Evolutionary conservation across 345 rosid species (phyloP), one percentile per base, ranked within the genome.

Genomic region (Salix koriyanagi): DNA sequence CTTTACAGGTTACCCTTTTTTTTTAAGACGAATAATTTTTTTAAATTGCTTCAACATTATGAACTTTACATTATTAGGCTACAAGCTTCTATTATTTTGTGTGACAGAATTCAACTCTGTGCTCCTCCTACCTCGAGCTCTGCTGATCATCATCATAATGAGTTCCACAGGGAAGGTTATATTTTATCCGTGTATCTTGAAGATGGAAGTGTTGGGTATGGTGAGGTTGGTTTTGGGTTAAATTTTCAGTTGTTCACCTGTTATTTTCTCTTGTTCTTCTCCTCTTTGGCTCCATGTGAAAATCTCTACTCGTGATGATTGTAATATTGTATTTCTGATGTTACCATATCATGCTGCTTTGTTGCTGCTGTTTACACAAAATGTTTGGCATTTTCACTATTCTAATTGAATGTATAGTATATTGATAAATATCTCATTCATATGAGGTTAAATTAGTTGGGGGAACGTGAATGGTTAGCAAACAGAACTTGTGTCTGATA

Each of bases 161-260:
- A 73, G 73, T 85, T 85, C 71, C 84, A 85, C 73, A 86, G 90
- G 79, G 91, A 95, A 85, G 99, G 99, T 5, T 95, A 87, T 80
- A 83, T 93, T 83, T 79, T 95, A 69, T 88, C 93, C 26, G 74
- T 95, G 80, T 87, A 79, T 85, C 92, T 95, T 76, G 94, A 95
- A 75, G 96, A 91, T 88, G 96, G 97, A 81, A 86, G 86, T 76
- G 73, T 86, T 66, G 99, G 99, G 67, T 85, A 88, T 61, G 99
- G 97, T 37, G 99, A 92, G 97, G 99, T 95, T 77, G 79, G 88
- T 80, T 82, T n/a, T 50, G 76, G 65, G 64, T 26, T 15, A 37
- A 52, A 46, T 58, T 65, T 6, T 16, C 46, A 19, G 21, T 71
- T 74, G 61, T 61, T 71, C 32, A 15, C 14, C 26, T 52, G 9